Conservation (phyloP, 441 rosid species). For the Erysimum pusillum region DNA sequence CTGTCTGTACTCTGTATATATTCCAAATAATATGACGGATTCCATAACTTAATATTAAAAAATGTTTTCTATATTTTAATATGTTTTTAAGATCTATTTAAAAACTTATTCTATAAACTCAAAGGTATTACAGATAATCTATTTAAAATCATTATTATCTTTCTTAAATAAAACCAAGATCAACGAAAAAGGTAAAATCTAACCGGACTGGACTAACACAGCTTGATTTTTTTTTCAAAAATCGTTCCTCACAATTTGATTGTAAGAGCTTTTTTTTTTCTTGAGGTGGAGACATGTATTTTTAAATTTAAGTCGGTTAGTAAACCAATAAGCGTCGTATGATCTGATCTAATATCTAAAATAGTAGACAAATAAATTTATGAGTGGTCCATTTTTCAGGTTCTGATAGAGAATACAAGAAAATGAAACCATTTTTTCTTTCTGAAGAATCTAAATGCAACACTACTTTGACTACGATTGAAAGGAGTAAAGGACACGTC, state of each 20-base stretch:
- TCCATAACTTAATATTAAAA: no score
- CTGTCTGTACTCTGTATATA: neutral
- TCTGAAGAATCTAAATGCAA: neutral
- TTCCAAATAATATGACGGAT: no score
- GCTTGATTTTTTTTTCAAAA: neutral
- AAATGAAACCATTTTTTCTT: neutral
- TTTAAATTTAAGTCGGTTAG: neutral
- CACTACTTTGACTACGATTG: slow-evolving; percentile 5
- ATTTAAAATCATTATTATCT: no score
- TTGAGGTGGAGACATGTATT: neutral
- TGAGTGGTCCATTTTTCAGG: slow-evolving; percentile 22
- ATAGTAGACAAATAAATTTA: neutral
- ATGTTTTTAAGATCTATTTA: neutral
- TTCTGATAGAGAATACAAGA: slow-evolving; percentile 12
- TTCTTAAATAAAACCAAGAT: no score
- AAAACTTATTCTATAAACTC: neutral
- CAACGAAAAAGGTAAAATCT: no score
- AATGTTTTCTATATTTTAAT: neutral
- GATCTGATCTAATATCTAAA: neutral
- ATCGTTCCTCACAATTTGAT: neutral
- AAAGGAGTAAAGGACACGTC: slow-evolving; percentile 8
- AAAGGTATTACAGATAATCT: neutral
- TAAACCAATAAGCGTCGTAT: neutral
- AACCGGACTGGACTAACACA: neutral
- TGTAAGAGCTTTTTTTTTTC: neutral